phyloP scores from a whole-genome alignment of 352 stramenopile species.

The Phytopythium mirpurense region DNA sequence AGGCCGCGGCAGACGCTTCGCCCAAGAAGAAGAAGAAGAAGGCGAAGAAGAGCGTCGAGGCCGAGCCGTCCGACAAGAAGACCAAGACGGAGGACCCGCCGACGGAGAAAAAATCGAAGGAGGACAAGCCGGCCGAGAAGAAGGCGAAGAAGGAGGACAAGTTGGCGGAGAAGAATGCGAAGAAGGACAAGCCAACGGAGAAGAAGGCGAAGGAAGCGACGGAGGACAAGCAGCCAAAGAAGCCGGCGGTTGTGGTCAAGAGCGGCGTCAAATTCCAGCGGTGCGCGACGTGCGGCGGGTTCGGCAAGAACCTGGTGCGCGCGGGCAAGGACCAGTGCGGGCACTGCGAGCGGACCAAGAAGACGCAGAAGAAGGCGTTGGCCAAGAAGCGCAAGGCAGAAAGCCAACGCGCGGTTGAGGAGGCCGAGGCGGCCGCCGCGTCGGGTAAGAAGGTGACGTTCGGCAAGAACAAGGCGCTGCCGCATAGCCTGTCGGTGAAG shows the following conservation, averaged over 20 bases:
- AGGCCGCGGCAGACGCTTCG: slow-evolving; percentile 8
- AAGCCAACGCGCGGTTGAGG: slow-evolving; percentile 19
- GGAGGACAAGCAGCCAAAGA: slow-evolving; percentile 23
- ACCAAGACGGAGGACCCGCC: slow-evolving; percentile 33
- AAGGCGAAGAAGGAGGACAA: slow-evolving; percentile 12
- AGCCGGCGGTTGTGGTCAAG: slow-evolving; percentile 33
- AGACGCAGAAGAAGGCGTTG: slow-evolving; percentile 54
- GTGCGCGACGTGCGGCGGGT: slow-evolving; percentile 57
- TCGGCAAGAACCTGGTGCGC: slow-evolving; percentile 66
- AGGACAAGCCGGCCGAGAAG: slow-evolving; percentile 8
- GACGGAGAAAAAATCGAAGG: slow-evolving; percentile 2
- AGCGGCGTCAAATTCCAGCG: slow-evolving; percentile 76
- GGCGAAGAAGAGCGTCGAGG: slow-evolving; percentile 17
- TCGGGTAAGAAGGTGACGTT: slow-evolving; percentile 80
- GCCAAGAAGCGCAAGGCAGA: slow-evolving; percentile 68
- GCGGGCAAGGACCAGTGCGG: slow-evolving; percentile 57
- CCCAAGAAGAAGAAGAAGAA: slow-evolving; percentile 28
- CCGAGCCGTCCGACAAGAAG: slow-evolving; percentile 18
- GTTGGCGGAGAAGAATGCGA: slow-evolving; percentile 13
- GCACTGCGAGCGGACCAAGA: slow-evolving; percentile 66
- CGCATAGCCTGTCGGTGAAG: slow-evolving; percentile 79
- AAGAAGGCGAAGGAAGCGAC: slow-evolving; percentile 9
- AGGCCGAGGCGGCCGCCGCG: slow-evolving; percentile 23
- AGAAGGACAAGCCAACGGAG: slow-evolving; percentile 7
- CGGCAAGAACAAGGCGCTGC: slow-evolving; percentile 78